Conservation (phyloP, 1,284 basidiomycete genomes). For the Tremellales sp. region DNA sequence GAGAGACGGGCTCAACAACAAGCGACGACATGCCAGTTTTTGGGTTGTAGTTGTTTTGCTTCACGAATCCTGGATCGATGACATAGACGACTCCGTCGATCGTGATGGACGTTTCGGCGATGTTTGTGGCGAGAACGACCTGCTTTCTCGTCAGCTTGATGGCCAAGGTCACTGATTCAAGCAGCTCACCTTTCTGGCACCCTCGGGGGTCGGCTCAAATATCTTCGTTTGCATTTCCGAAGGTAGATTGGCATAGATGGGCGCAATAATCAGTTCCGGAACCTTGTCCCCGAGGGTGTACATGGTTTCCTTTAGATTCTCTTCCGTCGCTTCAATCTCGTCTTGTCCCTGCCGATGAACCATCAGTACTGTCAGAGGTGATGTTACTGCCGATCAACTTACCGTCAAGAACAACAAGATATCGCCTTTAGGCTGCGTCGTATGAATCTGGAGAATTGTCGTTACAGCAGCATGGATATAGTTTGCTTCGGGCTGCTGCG, state of each 20-base stretch:
- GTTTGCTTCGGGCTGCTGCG: constrained; percentile 94
- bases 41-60: constrained; percentile 96
- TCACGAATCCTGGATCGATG: constrained; percentile 96
- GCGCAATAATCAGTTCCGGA: constrained; percentile 85
- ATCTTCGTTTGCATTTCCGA: constrained; percentile 97
- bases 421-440: constrained; percentile 96
- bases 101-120: constrained; percentile 96
- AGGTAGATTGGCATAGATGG: constrained; percentile 95
- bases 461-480: constrained; percentile 98
- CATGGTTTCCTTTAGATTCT: constrained; percentile 92
- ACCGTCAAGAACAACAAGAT: constrained; percentile 95
- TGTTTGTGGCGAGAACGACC: constrained; percentile 96
- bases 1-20: constrained; percentile 88
- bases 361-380: constrained; percentile 45
- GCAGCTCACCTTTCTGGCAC: constrained; percentile 69
- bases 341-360: no score
- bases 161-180: no score
- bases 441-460: constrained; percentile 98
- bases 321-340: constrained; percentile 95
- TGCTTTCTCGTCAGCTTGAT: constrained; percentile 11
- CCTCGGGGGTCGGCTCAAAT: constrained; percentile 96
- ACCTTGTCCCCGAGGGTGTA: constrained; percentile 94
- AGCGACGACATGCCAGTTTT: constrained; percentile 94
- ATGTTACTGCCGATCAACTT: constrained; percentile 55
- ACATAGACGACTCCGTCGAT: constrained; percentile 98